Base-by-base conservation (phyloP, 2,329 filamentous ascomycete genomes). In the Penicillium occitanis region DNA sequence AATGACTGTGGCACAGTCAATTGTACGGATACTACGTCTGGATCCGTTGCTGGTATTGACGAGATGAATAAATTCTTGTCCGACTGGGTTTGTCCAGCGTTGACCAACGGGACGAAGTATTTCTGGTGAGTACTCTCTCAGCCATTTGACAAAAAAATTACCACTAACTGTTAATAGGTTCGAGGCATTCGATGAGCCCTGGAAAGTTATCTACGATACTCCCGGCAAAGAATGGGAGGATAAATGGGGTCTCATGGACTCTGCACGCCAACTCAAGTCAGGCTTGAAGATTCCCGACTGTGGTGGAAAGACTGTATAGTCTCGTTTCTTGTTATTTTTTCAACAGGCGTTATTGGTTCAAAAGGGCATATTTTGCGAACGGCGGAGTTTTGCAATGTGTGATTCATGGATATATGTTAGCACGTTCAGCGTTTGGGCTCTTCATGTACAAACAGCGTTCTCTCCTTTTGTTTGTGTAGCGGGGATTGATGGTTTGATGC, bases 141-240 rank as follows among this genome's bases (percentile, higher is more conserved):
- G 5, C 5, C 30, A 35, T 17, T 17, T 8, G 2, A 11, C 17
- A 1, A 28, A 17, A 30, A 13, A 60, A 46, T 17, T 11, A 2
- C 6, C 33, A 35, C 25, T 28, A 44, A 65, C 67, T 86, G 87
- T 97, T 97, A 76, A 64, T 67, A 87, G 87, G 87, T 97, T 98
- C 76, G 91, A 93, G 75, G 92, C 93, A 10, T 98, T 97, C 76
- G 94, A 98, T 75, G 94, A 98, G 83, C 93, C 93, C 2, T 98
- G 94, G 94, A 97, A 98, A 81, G 82, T 90, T 64, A 74, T 78
- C 19, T 97, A 88, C 80, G 90, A 97, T 76, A 82, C 82, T 5
- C 78, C 79, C 66, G 71, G 84, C 48, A 83, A 94, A 80, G 84
- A 91, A 62, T 97, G 93, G 93, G 94, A 98, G 81, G 92, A 96